Base-by-base conservation (phyloP, 1,139 yeast genomes). In the Taiozyma sp. region DNA sequence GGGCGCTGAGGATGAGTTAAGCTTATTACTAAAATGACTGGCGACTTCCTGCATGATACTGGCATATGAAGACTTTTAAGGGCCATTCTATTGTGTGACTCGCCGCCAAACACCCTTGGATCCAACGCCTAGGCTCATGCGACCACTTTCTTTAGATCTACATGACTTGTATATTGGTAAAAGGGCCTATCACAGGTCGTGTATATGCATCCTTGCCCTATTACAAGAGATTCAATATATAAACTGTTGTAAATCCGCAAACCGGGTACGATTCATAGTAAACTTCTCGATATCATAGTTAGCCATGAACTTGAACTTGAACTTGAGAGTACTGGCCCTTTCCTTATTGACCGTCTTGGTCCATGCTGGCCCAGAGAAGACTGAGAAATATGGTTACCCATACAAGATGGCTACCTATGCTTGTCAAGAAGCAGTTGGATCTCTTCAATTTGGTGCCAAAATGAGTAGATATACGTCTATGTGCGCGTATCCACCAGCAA, bases 401-500 rank as follows among this genome's bases (percentile, higher is more conserved):
- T 46, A 44, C 14, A 47, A 41, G 39, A 13, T 47, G 19, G 16
- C 47, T 11, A 19, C 42, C 6, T 42, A 47, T 14, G 22, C 48
- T 2, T 13, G 42, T 14, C 42, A 34, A 32, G 42, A 47, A 14
- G 7, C n/a, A 5, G 35, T 46, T 24, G 26, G 3, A 24, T 1
- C 6, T 6, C 6, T 24, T 1, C 7, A 6, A 1, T 46, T 44
- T 37, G 51, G 49, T 19, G 44, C 32, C 13, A 30, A 44, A 7
- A 4, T 45, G 4, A 13, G 24, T 30, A 45, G 40, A 46, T 55
- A 47, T 35, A 48, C 41, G 24, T 11, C 43, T 9, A 21, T 45
- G 11, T 56, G 60, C 40, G 42, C 47, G 39, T 57, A 57, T 46
- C 51, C 53, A 9, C 60, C 61, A n/a, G 50, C 56, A 0, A 28